Evolutionary conservation across 2,329 filamentous ascomycete genomes (phyloP).

Genomic region (Claviceps monticola): DNA sequence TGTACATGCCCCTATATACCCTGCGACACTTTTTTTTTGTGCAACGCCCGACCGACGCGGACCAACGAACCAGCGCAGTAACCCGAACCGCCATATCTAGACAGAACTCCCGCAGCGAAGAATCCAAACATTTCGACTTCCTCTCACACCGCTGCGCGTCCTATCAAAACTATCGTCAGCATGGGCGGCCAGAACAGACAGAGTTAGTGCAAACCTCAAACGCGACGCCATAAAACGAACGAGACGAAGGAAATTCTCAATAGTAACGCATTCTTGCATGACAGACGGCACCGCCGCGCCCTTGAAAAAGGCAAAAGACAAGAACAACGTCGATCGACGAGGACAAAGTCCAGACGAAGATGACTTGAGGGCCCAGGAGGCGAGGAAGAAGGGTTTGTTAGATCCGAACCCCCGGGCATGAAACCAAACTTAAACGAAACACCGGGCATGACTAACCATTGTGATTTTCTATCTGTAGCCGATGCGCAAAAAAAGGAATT

Average conservation of each 20-base stretch:
- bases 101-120: not conserved
- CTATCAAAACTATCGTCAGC: not conserved
- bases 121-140: not conserved
- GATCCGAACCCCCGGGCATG: not conserved
- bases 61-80: not conserved
- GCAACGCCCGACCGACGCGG: not conserved
- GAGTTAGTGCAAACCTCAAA: slow-evolving; percentile 14
- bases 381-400: not conserved
- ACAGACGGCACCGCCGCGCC: slow-evolving; percentile 72
- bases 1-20: no score
- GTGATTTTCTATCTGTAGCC: not conserved
- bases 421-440: not conserved
- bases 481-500: slow-evolving; percentile 46
- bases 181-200: slow-evolving; percentile 28
- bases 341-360: not conserved
- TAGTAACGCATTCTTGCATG: not conserved
- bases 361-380: not conserved
- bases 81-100: not conserved
- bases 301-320: slow-evolving; percentile 71
- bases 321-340: slow-evolving; percentile 30
- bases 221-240: not conserved
- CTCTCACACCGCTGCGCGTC: not conserved
- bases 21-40: no score
- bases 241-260: not conserved
- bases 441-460: not conserved